Evolutionary conservation across 1,139 yeast species (phyloP).

Genomic region (Pichiaceae sp.): DNA sequence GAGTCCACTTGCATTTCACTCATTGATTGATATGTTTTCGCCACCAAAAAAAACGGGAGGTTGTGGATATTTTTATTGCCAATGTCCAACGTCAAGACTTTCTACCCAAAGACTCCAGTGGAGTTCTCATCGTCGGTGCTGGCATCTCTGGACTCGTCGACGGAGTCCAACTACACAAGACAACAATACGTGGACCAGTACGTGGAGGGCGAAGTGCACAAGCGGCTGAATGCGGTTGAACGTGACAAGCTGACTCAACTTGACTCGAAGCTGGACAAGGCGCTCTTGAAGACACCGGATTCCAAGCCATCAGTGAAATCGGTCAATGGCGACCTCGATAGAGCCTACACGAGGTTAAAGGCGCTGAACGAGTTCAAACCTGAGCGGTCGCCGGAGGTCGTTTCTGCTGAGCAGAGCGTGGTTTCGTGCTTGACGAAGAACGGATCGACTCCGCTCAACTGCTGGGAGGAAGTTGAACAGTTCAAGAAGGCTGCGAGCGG

Average conservation of each 20-base stretch:
- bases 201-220: conserved; percentile 68
- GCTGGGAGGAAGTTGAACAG: conserved; percentile 77
- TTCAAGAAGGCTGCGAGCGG: conserved; percentile 43
- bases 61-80: neutral
- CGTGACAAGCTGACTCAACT: conserved; percentile 49
- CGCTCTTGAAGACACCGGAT: conserved; percentile 23
- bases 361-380: conserved; percentile 17
- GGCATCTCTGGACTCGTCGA: conserved; percentile 54
- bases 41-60: neutral
- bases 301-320: conserved; percentile 18
- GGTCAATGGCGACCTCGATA: conserved; percentile 37
- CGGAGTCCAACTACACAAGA: conserved; percentile 78
- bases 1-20: conserved; percentile 47
- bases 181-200: conserved; percentile 71
- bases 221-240: conserved; percentile 56
- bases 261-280: conserved; percentile 41
- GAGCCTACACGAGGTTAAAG: conserved; percentile 24
- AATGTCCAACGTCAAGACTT: conserved; percentile 38
- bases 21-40: conserved; percentile 5
- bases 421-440: conserved; percentile 61
- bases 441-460: conserved; percentile 68
- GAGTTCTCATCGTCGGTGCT: conserved; percentile 65
- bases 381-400: conserved; percentile 25
- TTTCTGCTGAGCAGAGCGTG: conserved; percentile 47
- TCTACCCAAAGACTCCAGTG: conserved; percentile 65